Evolutionary conservation across 1,139 yeast species (phyloP).

Genomic region (Candida sp.): DNA sequence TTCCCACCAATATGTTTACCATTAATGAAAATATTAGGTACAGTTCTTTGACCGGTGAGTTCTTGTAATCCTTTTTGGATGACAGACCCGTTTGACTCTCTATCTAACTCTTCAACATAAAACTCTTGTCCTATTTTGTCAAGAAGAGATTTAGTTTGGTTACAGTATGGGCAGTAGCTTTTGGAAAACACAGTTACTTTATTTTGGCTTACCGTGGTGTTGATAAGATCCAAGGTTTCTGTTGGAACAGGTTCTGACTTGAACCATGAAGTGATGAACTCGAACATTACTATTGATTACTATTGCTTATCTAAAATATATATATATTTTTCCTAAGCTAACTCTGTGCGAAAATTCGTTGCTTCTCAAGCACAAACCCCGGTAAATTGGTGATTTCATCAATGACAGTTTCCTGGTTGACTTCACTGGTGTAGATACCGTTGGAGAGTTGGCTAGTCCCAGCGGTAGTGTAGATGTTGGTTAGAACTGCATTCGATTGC

Average conservation of each 20-base stretch:
- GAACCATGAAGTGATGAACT: constrained; percentile 14
- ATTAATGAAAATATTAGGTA: constrained; percentile 80
- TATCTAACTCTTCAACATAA: constrained; percentile 22
- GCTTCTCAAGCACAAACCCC: constrained; percentile 10
- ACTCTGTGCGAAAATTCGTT: constrained; percentile 17
- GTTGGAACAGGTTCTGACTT: constrained; percentile 13
- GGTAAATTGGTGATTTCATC: constrained; percentile 9
- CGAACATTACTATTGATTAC: constrained; percentile 8
- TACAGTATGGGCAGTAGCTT: constrained; percentile 29
- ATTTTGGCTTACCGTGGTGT: constrained; percentile 14
- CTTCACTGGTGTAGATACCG: constrained; percentile 7
- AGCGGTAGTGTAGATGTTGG: constrained; percentile 8
- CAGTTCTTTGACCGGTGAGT: constrained; percentile 81
- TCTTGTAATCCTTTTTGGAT: constrained; percentile 69
- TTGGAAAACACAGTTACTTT: constrained; percentile 18
- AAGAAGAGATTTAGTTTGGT: constrained; percentile 18
- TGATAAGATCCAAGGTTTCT: constrained; percentile 15
- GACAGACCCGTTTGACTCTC: constrained; percentile 13
- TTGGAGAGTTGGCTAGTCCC: constrained; percentile 5
- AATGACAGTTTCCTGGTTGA: constrained; percentile 3
- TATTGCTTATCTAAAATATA: neutral
- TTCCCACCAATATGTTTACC: constrained; percentile 91
- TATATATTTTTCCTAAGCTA: constrained; percentile 1
- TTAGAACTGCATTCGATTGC: constrained; percentile 26
- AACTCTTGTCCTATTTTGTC: constrained; percentile 11